phyloP scores from a whole-genome alignment of 2,329 filamentous ascomycete genomes.

The Tolypocladium ophioglossoides region DNA sequence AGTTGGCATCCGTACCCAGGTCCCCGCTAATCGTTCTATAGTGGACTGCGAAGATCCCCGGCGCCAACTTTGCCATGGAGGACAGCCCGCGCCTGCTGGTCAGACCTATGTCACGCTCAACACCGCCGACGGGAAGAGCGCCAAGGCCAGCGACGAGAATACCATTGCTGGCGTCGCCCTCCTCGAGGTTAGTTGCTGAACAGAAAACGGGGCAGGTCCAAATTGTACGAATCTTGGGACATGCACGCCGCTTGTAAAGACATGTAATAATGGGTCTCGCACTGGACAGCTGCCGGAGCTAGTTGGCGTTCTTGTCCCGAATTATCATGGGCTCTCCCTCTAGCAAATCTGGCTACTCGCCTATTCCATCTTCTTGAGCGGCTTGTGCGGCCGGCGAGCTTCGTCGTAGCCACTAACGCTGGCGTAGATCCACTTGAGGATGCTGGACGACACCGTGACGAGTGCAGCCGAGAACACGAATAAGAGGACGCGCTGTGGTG shows the following conservation, averaged over 20 bases:
- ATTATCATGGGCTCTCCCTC: background rate
- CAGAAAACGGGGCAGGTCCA: background rate
- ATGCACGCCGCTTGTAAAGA: background rate
- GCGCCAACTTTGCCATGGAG: constrained; percentile 2
- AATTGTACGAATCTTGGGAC: background rate
- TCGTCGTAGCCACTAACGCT: constrained; percentile 48
- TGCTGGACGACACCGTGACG: constrained; percentile 60
- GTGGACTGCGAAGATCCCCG: constrained; percentile 7
- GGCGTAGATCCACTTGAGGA: constrained; percentile 60
- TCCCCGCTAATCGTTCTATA: constrained; percentile 1
- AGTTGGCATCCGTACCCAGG: background rate
- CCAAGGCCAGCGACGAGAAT: constrained; percentile 18
- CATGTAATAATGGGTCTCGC: background rate
- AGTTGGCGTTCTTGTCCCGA: background rate
- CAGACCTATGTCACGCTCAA: constrained; percentile 24
- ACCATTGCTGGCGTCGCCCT: constrained; percentile 22
- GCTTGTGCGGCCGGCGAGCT: constrained; percentile 16
- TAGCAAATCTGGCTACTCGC: background rate
- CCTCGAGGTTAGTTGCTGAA: constrained; percentile 13
- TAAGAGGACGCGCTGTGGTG: constrained; percentile 53
- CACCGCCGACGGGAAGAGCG: constrained; percentile 18
- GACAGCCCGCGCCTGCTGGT: constrained; percentile 9
- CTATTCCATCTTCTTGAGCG: constrained; percentile 21
- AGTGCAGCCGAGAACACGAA: constrained; percentile 59
- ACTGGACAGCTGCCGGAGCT: background rate